A percentile compares a stretch with the other conserved stretches of the same genome.
Evolutionary conservation across 805 yeast species (phyloP).

Genomic region (Candida glaebosa): DNA sequence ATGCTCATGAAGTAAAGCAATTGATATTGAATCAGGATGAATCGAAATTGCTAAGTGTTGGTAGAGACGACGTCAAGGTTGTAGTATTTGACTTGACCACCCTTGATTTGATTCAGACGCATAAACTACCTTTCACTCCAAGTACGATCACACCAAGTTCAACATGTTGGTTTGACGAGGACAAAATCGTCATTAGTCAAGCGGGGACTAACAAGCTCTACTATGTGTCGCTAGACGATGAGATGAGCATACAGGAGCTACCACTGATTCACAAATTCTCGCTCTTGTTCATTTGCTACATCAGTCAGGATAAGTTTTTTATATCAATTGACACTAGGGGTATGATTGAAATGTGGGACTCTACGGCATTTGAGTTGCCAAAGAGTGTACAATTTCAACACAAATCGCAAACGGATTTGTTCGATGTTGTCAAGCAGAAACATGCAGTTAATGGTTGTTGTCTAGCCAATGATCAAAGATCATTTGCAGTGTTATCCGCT

Average conservation of each 20-base stretch:
- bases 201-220: background rate
- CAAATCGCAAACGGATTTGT: conserved; percentile 37
- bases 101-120: conserved; percentile 20
- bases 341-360: conserved; percentile 20
- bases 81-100: conserved; percentile 18
- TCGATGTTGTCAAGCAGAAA: conserved; percentile 30
- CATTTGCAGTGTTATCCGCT: conserved; percentile 24
- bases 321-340: conserved; percentile 20
- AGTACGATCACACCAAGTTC: conserved; percentile 7
- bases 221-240: background rate
- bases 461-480: conserved; percentile 21
- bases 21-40: conserved; percentile 14
- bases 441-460: conserved; percentile 16
- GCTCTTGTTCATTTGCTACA: conserved; percentile 11
- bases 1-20: conserved; percentile 12
- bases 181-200: conserved; percentile 12
- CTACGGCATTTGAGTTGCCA: conserved; percentile 9
- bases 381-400: conserved; percentile 20
- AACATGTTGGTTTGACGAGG: conserved; percentile 12
- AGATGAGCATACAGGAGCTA: background rate
- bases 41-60: conserved; percentile 15
- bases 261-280: conserved; percentile 11
- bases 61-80: conserved; percentile 13
- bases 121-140: conserved; percentile 14
- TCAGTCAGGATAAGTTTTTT: conserved; percentile 12